Evolutionary conservation across 176 grass and related monocot genomes (phyloP).

Genomic region (Tillandsia fasciculata): DNA sequence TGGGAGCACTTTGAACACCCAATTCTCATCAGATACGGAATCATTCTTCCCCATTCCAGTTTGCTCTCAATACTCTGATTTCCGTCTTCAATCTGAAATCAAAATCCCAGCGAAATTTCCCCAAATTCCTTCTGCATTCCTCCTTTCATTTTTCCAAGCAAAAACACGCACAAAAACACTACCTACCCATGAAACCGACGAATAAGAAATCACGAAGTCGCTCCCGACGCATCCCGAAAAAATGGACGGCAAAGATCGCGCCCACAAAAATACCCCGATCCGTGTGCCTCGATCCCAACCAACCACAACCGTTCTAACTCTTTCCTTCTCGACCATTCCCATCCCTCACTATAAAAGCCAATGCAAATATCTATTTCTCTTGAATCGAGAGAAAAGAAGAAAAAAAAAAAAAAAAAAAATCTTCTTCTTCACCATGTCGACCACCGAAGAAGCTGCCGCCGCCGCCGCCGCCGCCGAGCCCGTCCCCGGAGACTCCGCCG

Average conservation of each 20-base stretch:
- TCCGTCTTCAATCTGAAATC: neutral
- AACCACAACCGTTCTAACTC: slow-evolving; percentile 13
- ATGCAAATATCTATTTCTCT: neutral
- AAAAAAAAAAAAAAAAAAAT: slow-evolving; percentile 4
- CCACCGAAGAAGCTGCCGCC: slow-evolving; percentile 5
- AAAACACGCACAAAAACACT: slow-evolving; percentile 40
- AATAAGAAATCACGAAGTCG: neutral
- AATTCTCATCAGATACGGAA: slow-evolving; percentile 24
- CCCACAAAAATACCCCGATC: slow-evolving; percentile 27
- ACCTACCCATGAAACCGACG: neutral
- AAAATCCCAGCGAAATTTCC: neutral
- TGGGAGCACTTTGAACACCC: neutral
- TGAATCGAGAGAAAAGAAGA: neutral
- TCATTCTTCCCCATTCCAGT: slow-evolving; percentile 10
- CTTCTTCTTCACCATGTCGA: slow-evolving; percentile 20
- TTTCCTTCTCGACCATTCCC: neutral
- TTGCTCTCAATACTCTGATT: neutral
- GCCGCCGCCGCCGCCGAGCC: neutral
- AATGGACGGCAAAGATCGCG: slow-evolving; percentile 21
- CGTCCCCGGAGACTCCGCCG: neutral
- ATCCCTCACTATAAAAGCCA: slow-evolving; percentile 11
- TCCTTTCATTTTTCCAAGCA: neutral
- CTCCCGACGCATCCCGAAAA: slow-evolving; percentile 7
- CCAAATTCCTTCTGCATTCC: neutral
- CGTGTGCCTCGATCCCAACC: slow-evolving; percentile 5